These are phyloP conservation scores for Cicer cuneatum DNA, from an alignment of 306 rosid species.

Conservation along the genomic window DNA sequence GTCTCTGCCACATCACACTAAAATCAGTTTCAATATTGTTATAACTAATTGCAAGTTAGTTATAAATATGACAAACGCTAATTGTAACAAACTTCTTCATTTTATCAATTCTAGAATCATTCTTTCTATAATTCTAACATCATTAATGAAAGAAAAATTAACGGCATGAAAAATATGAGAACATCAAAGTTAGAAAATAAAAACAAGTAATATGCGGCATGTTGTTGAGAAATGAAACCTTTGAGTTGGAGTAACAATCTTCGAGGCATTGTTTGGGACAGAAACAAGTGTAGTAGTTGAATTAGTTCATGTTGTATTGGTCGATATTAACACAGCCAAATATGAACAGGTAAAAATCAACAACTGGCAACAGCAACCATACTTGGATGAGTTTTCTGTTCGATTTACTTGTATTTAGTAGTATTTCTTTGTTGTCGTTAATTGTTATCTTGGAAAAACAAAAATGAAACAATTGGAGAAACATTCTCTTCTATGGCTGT, in stretches of 20 bases:
- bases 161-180: background rate
- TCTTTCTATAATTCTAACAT: background rate
- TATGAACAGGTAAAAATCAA: slow-evolving; percentile 31
- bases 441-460: slow-evolving; percentile 20
- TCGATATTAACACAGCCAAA: slow-evolving; percentile 35
- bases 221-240: slow-evolving; percentile 46
- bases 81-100: no score
- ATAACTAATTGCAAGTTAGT: no score
- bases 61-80: no score
- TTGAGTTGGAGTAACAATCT: slow-evolving; percentile 50
- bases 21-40: no score
- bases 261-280: slow-evolving; percentile 53
- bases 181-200: no score
- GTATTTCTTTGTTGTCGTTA: slow-evolving; percentile 12
- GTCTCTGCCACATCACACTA: slow-evolving; percentile 40
- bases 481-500: slow-evolving; percentile 16
- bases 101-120: no score
- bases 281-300: slow-evolving; percentile 31
- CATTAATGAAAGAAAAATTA: background rate
- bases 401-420: slow-evolving; percentile 14
- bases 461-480: slow-evolving; percentile 24
- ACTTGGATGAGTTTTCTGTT: background rate
- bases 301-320: background rate
- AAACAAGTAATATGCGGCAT: no score
- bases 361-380: slow-evolving; percentile 45